phyloP scores from a whole-genome alignment of 2,329 filamentous ascomycete species.

The Cladosporium austrohemisphaericum region DNA sequence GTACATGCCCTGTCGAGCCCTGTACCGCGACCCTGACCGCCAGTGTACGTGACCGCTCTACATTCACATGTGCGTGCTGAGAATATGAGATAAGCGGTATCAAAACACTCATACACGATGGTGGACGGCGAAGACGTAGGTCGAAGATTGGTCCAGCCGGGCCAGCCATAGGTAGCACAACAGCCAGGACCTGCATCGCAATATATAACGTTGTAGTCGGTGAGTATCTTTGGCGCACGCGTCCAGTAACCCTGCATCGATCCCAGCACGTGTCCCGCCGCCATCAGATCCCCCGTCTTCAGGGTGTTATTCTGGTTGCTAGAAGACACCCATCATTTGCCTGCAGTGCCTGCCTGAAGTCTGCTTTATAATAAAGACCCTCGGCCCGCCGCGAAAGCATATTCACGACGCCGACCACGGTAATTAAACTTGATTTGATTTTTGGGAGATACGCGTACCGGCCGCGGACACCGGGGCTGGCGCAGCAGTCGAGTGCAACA shows the following conservation, averaged over 20 bases:
- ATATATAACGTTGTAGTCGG: constrained; percentile 9
- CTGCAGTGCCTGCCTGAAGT: too few species aligned
- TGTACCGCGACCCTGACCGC: constrained; percentile 5
- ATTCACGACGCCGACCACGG: not conserved
- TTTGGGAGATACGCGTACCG: not conserved
- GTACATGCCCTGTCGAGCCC: not conserved
- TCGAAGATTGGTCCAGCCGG: too few species aligned
- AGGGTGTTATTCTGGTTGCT: too few species aligned
- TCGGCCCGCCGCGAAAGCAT: constrained; percentile 1
- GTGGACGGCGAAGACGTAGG: too few species aligned
- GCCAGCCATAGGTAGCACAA: not conserved
- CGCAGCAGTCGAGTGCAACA: not conserved
- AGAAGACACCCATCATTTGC: too few species aligned
- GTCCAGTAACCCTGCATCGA: constrained; percentile 10
- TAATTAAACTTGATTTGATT: constrained; percentile 12
- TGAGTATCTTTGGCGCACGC: not conserved
- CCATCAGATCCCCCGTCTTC: too few species aligned
- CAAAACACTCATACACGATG: too few species aligned
- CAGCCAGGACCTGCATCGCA: constrained; percentile 1
- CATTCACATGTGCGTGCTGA: not conserved
- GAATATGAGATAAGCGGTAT: constrained; percentile 6
- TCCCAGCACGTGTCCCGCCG: constrained; percentile 12
- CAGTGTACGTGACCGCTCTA: too few species aligned
- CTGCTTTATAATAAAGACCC: not conserved
- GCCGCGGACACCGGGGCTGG: constrained; percentile 10